Evolutionary conservation across 768 basidiomycete species (phyloP).

Genomic region (Leccinellum rugosiceps): DNA sequence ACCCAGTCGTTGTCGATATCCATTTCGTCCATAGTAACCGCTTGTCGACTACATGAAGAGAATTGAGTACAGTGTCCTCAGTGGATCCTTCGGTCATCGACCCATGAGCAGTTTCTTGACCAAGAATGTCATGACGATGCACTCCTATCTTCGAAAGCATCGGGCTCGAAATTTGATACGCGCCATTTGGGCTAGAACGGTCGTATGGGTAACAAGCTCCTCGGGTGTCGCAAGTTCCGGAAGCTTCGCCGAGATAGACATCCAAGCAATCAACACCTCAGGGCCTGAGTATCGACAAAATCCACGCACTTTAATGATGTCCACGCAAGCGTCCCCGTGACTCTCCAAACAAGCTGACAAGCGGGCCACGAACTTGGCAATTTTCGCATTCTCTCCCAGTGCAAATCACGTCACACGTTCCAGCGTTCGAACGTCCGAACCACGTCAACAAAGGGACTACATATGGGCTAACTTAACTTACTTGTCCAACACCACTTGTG

Average conservation of each 20-base stretch:
- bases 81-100: slow-evolving; percentile 43
- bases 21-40: slow-evolving; percentile 47
- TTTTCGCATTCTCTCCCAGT: slow-evolving; percentile 53
- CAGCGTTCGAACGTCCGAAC: slow-evolving; percentile 57
- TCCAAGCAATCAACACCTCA: neutral
- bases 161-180: slow-evolving; percentile 59
- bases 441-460: neutral
- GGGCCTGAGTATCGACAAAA: neutral
- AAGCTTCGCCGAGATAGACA: slow-evolving; percentile 62
- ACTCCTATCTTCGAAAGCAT: slow-evolving; percentile 76
- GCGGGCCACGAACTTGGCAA: slow-evolving; percentile 85
- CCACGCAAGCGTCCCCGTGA: slow-evolving; percentile 45
- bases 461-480: slow-evolving; percentile 34
- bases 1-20: slow-evolving; percentile 72
- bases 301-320: slow-evolving; percentile 61
- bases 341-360: slow-evolving; percentile 60
- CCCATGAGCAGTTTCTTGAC: slow-evolving; percentile 68
- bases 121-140: slow-evolving; percentile 67
- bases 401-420: slow-evolving; percentile 63
- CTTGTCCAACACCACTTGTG: slow-evolving; percentile 62
- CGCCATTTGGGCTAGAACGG: slow-evolving; percentile 74
- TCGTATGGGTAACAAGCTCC: slow-evolving; percentile 59
- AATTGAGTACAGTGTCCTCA: slow-evolving; percentile 30
- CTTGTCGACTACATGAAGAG: neutral
- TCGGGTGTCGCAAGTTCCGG: slow-evolving; percentile 45